Base-by-base conservation (phyloP, 148 eudicot species). In the Vaccinium myrtillus region DNA sequence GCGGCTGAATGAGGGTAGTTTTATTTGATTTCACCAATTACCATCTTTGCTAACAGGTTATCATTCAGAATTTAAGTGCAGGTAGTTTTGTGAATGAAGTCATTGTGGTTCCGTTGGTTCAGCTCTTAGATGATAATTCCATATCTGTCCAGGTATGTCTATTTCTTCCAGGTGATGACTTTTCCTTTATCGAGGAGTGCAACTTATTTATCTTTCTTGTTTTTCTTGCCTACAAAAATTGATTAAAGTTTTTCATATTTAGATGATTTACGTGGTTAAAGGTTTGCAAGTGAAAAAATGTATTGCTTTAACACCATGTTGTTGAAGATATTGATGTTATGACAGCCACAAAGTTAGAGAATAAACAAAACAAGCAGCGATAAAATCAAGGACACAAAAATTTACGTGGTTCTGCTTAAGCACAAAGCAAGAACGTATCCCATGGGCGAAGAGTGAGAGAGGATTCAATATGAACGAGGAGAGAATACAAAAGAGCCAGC, bases 61-160 rank as follows among this genome's bases (percentile, higher is more conserved):
- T 78, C 69, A 56, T 91, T 88, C 98, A 97, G 99, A 91, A 90
- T 91, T 86, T 97, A 80, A 92, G 99, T 95, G 98, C 96, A 93
- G 98, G 99, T 87, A 79, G 74, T 36, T 95, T 95, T 88, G 90
- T 91, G 95, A 93, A 90, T 76, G 96, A 95, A 87, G 74, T 74
- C 27, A 78, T 92, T 78, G 69, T 91, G 76, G 74, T 63, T 84
- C 95, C 93, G 21, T 86, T 97, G 90, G 87, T 97, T 80, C 91
- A 91, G 85, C 96, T 95, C 77, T 84, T 97, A 78, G 82, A 82
- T 85, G 96, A 93, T 74, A 83, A 89, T 86, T 91, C 91, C 85
- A 82, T 83, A 82, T 84, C 90, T 84, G 98, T 93, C 80, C 99
- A 95, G 98, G 99, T 97, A 89, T 78, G 43, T 54, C 54, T 78